These are phyloP conservation scores for Penicillium sp. DNA, from an alignment of 2,329 filamentous ascomycete genomes.

Conservation along the genomic window DNA sequence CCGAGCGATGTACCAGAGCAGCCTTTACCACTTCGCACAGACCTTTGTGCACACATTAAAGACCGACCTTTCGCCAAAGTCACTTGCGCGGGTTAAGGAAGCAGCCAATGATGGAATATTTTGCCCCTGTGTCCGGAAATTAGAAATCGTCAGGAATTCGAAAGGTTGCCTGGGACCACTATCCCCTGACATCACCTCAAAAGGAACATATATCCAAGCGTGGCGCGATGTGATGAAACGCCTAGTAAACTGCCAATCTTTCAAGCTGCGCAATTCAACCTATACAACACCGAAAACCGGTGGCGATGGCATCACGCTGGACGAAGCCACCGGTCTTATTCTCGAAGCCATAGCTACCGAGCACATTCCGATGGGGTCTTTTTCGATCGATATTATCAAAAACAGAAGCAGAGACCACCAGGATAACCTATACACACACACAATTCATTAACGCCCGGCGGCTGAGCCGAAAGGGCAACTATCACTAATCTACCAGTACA, in stretches of 20 bases:
- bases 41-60: not conserved
- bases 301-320: not conserved
- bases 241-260: not conserved
- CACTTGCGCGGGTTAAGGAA: not conserved
- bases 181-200: not conserved
- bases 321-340: not conserved
- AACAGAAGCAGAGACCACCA: not conserved
- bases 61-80: not conserved
- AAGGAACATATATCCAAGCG: not conserved
- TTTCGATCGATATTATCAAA: not conserved
- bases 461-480: conserved; percentile 28
- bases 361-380: not conserved
- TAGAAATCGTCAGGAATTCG: not conserved
- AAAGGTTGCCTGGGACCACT: not conserved
- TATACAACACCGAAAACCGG: not conserved
- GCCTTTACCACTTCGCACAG: not conserved
- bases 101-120: not conserved
- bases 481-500: not conserved
- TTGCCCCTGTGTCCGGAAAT: not conserved
- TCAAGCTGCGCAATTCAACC: not conserved
- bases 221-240: not conserved
- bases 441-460: conserved; percentile 26
- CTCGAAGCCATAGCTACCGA: not conserved
- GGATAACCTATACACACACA: conserved; percentile 7
- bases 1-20: not conserved